Conservation (phyloP, 2,329 filamentous ascomycete genomes). For the Biscogniauxia mediterranea region DNA sequence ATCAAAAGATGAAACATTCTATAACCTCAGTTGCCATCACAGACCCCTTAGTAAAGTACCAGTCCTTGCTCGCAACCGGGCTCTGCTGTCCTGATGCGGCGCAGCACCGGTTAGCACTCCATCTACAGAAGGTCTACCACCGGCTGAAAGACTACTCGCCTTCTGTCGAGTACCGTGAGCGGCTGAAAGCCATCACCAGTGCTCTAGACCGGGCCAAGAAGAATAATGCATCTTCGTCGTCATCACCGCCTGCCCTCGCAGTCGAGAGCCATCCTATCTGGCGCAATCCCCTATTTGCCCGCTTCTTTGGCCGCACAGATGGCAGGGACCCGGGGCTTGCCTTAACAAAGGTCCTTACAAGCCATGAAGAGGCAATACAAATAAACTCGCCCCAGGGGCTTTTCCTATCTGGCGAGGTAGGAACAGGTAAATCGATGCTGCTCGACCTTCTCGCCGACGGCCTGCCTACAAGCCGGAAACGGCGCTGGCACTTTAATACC, state of each 20-base stretch:
- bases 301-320: constrained; percentile 57
- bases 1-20: constrained; percentile 32
- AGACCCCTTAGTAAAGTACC: constrained; percentile 76
- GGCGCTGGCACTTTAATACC: constrained; percentile 79
- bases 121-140: constrained; percentile 74
- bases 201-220: constrained; percentile 38
- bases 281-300: constrained; percentile 56
- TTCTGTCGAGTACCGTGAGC: constrained; percentile 64
- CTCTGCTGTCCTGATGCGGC: constrained; percentile 67
- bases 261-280: constrained; percentile 54
- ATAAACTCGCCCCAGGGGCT: constrained; percentile 72
- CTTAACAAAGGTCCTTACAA: constrained; percentile 66
- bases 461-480: constrained; percentile 70
- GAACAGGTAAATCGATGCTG: constrained; percentile 83
- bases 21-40: constrained; percentile 56
- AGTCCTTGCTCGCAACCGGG: constrained; percentile 65
- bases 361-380: constrained; percentile 67
- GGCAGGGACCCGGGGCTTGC: constrained; percentile 57
- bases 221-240: constrained; percentile 26
- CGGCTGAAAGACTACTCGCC: constrained; percentile 78
- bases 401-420: constrained; percentile 78
- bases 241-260: constrained; percentile 40
- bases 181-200: constrained; percentile 59
- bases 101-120: constrained; percentile 70
- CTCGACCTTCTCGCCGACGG: constrained; percentile 78